These are phyloP conservation scores for Wolfiporia cocos DNA, from an alignment of 1,284 basidiomycete genomes.

Conservation along the genomic window DNA sequence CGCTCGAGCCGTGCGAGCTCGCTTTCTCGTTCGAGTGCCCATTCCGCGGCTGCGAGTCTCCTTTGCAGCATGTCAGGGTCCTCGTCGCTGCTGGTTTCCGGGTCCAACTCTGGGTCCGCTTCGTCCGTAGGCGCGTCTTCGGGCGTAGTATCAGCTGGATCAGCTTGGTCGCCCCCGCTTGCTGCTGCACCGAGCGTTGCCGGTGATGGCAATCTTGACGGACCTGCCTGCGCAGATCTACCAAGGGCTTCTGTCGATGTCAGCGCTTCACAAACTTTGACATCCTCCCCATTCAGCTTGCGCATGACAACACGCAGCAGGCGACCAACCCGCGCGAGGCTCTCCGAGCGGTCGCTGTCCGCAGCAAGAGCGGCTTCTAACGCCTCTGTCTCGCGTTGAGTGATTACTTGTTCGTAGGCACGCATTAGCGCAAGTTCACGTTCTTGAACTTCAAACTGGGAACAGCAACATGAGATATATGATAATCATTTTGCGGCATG, in stretches of 20 bases:
- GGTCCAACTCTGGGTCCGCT: constrained; percentile 13
- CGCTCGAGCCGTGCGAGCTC: constrained; percentile 79
- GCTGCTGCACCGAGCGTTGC: no score
- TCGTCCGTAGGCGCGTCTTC: constrained; percentile 9
- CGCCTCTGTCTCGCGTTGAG: constrained; percentile 72
- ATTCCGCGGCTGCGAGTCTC: constrained; percentile 43
- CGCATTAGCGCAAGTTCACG: constrained; percentile 88
- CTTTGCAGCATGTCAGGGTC: constrained; percentile 14
- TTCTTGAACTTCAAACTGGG: constrained; percentile 87
- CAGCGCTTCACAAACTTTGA: constrained; percentile 16
- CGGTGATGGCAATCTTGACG: constrained; percentile 4
- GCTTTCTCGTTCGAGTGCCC: constrained; percentile 81
- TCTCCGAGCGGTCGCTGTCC: constrained; percentile 61
- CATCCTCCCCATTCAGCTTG: constrained; percentile 69
- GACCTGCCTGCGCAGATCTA: constrained; percentile 5
- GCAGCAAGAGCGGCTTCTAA: constrained; percentile 55
- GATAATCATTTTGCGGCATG: constrained; percentile 16
- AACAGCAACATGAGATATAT: background rate
- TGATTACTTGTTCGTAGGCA: constrained; percentile 85
- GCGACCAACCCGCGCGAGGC: constrained; percentile 69
- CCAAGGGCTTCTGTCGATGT: constrained; percentile 5
- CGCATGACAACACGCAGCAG: constrained; percentile 73
- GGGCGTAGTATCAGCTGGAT: no score
- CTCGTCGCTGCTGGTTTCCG: constrained; percentile 16
- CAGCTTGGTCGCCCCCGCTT: no score